These are phyloP conservation scores for Misopates orontium DNA, from an alignment of 257 asterid genomes.

Conservation along the genomic window DNA sequence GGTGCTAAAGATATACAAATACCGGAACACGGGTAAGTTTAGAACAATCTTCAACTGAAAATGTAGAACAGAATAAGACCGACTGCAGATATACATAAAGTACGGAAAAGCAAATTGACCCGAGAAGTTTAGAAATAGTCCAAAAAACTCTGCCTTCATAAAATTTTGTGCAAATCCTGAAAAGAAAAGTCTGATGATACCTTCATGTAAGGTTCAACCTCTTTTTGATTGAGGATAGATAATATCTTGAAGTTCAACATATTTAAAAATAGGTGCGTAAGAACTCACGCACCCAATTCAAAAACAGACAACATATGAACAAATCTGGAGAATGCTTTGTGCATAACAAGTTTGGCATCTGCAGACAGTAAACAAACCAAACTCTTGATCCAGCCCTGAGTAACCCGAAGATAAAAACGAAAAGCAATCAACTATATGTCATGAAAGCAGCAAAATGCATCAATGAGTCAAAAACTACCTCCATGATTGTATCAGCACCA, in stretches of 20 bases:
- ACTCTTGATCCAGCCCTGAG: slow-evolving; percentile 3
- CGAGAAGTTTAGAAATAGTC: background rate
- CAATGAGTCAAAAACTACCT: slow-evolving; percentile 41
- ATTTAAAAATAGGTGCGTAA: no score
- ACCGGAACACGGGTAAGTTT: background rate
- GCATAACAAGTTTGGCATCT: slow-evolving; percentile 7
- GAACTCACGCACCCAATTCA: background rate
- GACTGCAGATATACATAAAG: no score
- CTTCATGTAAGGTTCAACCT: background rate
- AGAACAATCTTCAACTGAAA: background rate
- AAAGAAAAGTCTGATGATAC: background rate
- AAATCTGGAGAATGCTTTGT: no score
- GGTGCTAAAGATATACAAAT: slow-evolving; percentile 5
- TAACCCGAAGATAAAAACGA: background rate
- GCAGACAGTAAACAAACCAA: slow-evolving; percentile 14
- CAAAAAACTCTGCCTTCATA: background rate
- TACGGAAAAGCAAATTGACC: no score
- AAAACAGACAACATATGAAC: background rate
- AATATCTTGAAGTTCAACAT: background rate
- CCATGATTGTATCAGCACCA: slow-evolving; percentile 61
- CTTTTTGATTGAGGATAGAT: background rate
- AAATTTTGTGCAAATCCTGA: background rate
- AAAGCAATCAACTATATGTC: background rate
- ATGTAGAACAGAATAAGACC: no score
- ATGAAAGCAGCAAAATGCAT: slow-evolving; percentile 7